Conservation (phyloP, 169 alveolate genomes). For the Cryptosporidium sp. region DNA sequence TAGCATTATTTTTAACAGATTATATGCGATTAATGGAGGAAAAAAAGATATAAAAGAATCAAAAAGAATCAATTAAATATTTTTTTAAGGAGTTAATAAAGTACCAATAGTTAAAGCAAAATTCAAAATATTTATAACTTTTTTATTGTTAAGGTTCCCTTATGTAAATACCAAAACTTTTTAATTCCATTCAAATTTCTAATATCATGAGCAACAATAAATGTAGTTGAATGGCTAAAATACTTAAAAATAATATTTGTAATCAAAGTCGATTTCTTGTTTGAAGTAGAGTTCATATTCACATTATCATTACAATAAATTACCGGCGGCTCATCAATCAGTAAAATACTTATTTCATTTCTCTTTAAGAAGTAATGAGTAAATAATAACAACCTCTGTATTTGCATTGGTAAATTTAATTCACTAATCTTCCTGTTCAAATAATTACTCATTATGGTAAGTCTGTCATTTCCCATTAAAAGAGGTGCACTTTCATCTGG, state of each 20-base stretch:
- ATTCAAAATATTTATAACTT: neutral
- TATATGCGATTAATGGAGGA: no score
- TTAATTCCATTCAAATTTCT: conserved; percentile 50
- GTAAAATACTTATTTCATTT: conserved; percentile 35
- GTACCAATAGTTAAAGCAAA: neutral
- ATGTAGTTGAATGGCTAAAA: conserved; percentile 51
- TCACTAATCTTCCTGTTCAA: conserved; percentile 9
- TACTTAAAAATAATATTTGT: conserved; percentile 51
- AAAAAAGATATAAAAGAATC: neutral
- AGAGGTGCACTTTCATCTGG: conserved; percentile 2
- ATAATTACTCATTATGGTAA: neutral
- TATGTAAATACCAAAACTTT: conserved; percentile 54
- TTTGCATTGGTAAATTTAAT: conserved; percentile 26
- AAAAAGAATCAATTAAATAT: neutral
- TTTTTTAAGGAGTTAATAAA: neutral
- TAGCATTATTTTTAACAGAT: neutral
- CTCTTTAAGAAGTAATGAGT: conserved; percentile 43
- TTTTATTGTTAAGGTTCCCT: conserved; percentile 32
- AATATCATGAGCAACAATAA: conserved; percentile 70
- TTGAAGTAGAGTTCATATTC: neutral
- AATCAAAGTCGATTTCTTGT: conserved; percentile 40
- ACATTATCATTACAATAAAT: conserved; percentile 7
- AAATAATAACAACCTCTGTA: conserved; percentile 54
- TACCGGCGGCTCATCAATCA: conserved; percentile 74
- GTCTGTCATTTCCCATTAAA: neutral